These are phyloP conservation scores for Dryadomyces sulphureus DNA, from an alignment of 2,329 filamentous ascomycete species.

Conservation along the genomic window DNA sequence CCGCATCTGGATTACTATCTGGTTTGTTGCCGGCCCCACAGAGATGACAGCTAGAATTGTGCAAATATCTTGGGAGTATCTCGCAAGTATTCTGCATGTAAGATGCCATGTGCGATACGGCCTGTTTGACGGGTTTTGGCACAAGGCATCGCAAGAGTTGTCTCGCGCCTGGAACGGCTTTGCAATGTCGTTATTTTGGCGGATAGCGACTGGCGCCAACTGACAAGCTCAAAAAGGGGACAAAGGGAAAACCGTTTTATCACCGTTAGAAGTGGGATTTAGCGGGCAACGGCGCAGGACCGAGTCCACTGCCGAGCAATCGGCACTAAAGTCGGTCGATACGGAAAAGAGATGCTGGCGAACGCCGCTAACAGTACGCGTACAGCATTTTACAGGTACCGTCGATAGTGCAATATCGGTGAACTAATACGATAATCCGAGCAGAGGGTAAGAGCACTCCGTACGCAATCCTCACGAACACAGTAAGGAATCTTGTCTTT, in stretches of 20 bases:
- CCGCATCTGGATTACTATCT: neutral
- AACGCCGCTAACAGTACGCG: too few species aligned
- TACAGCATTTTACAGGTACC: too few species aligned
- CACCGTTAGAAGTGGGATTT: constrained; percentile 1
- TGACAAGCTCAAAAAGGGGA: neutral
- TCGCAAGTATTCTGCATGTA: neutral
- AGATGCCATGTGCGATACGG: neutral
- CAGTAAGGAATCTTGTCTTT: too few species aligned
- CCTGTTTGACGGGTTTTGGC: neutral
- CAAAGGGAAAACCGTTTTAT: constrained; percentile 2
- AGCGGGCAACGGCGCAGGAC: constrained; percentile 1
- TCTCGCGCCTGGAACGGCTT: neutral
- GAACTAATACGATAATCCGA: too few species aligned
- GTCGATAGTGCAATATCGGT: too few species aligned
- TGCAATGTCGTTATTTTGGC: neutral
- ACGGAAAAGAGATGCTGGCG: too few species aligned
- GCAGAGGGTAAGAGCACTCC: too few species aligned
- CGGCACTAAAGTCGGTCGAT: neutral
- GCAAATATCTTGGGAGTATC: neutral
- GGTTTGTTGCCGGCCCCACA: neutral
- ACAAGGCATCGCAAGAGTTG: neutral
- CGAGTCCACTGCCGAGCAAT: neutral
- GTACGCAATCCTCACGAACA: too few species aligned
- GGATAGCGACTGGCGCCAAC: neutral
- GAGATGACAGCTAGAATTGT: neutral